These are phyloP conservation scores for Rhododendron kiyosumense DNA, from an alignment of 148 eudicot species.

Conservation along the genomic window DNA sequence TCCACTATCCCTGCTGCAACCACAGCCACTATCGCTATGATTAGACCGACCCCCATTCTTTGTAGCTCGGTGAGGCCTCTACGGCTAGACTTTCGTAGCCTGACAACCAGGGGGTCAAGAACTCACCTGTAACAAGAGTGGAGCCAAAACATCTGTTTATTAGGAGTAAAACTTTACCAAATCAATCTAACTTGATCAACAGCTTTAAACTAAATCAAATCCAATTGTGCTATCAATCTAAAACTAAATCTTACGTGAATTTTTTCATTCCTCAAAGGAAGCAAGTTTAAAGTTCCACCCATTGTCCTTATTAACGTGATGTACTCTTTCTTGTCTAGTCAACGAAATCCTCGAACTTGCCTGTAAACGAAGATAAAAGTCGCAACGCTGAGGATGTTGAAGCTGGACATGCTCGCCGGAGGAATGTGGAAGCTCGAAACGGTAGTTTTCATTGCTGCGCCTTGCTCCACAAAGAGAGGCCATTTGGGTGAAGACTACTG, in stretches of 20 bases:
- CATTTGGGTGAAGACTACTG: conserved; percentile 80
- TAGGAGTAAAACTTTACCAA: background rate
- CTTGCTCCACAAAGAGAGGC: conserved; percentile 78
- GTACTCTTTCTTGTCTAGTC: background rate
- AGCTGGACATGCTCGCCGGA: conserved; percentile 72
- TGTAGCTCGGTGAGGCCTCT: conserved; percentile 57
- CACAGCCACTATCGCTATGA: conserved; percentile 56
- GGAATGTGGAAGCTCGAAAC: conserved; percentile 43
- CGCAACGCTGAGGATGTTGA: conserved; percentile 67
- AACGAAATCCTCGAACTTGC: conserved; percentile 14
- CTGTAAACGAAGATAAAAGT: conserved; percentile 53
- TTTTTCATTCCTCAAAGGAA: background rate
- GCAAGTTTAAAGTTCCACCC: background rate
- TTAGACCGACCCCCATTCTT: conserved; percentile 64
- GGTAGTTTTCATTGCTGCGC: conserved; percentile 58
- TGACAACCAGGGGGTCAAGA: conserved; percentile 38
- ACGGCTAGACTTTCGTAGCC: conserved; percentile 19
- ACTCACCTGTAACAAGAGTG: conserved; percentile 26
- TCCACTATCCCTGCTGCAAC: conserved; percentile 53
- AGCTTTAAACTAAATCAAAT: background rate
- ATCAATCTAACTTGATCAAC: too few species aligned
- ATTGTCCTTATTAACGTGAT: background rate
- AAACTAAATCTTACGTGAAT: background rate
- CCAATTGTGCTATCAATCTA: background rate
- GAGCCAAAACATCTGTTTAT: background rate